phyloP scores from a whole-genome alignment of 495 filamentous ascomycete species.

The Penicillium herquei region DNA sequence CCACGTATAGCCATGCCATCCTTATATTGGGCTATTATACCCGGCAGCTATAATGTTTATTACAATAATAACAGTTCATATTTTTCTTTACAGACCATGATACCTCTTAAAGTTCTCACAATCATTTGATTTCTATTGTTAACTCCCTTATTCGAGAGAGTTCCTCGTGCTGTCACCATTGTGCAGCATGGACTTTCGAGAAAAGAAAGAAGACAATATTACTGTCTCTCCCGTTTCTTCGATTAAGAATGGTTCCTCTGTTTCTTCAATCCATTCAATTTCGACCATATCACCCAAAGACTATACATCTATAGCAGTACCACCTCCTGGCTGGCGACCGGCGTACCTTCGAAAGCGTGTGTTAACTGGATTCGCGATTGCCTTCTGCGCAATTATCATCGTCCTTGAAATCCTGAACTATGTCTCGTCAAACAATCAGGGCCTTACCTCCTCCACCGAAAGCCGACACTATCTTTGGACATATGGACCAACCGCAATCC shows the following conservation, averaged over 20 bases:
- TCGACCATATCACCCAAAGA: not conserved
- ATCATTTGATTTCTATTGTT: not conserved
- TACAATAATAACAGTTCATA: no score
- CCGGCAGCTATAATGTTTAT: no score
- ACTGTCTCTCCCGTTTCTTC: no score
- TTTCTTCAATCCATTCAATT: not conserved
- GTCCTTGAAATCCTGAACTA: conserved; percentile 8
- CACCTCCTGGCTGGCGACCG: conserved; percentile 6
- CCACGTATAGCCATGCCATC: no score
- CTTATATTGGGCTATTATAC: no score
- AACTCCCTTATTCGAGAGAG: not conserved
- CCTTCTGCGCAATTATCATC: conserved; percentile 2
- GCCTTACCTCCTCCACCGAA: conserved; percentile 13
- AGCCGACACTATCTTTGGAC: conserved; percentile 30
- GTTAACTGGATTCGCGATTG: not conserved
- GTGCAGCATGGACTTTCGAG: not conserved
- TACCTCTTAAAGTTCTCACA: not conserved
- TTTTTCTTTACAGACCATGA: not conserved
- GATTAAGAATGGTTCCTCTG: no score
- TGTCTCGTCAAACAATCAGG: conserved; percentile 14
- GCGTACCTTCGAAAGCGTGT: conserved; percentile 6
- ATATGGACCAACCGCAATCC: conserved; percentile 30
- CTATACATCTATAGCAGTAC: not conserved
- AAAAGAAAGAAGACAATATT: not conserved
- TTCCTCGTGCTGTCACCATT: not conserved